Conservation (phyloP, 2,329 filamentous ascomycete genomes). For the Magnaporthales sp. region DNA sequence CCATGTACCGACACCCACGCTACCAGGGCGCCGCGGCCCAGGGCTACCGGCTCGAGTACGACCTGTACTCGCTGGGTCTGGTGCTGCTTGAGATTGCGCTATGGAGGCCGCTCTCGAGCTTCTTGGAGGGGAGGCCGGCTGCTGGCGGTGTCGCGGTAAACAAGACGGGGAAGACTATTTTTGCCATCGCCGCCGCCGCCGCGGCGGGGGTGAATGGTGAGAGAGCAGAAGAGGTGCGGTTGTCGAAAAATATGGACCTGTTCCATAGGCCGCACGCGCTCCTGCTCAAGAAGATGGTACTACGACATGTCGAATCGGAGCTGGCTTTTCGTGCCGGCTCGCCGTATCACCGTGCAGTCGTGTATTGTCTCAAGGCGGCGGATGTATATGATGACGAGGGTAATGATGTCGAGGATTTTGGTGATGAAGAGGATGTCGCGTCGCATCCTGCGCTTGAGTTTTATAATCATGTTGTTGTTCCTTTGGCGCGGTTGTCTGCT, state of each 20-base stretch:
- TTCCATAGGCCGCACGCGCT: conserved; percentile 3
- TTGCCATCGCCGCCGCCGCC: background rate
- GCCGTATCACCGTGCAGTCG: background rate
- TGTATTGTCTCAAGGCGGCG: conserved; percentile 1
- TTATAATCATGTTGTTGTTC: conserved; percentile 5
- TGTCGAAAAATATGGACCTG: background rate
- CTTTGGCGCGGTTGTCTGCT: background rate
- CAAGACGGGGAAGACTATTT: background rate
- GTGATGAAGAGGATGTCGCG: background rate
- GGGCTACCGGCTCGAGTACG: conserved; percentile 12
- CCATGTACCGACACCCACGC: conserved; percentile 7
- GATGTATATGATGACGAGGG: background rate
- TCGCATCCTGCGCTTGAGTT: conserved; percentile 3
- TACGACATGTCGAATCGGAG: background rate
- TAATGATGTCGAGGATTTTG: background rate
- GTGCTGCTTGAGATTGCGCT: conserved; percentile 37
- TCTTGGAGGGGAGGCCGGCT: conserved; percentile 10
- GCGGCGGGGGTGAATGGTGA: background rate
- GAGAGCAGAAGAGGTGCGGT: background rate
- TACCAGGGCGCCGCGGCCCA: conserved; percentile 2
- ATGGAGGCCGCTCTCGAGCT: conserved; percentile 16
- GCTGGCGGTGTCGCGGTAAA: background rate
- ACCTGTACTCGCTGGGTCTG: conserved; percentile 38
- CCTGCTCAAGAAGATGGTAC: background rate
- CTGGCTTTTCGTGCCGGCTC: conserved; percentile 1